A percentile compares a stretch with the other conserved stretches of the same genome.
Evolutionary conservation across 2,329 filamentous ascomycete genomes (phyloP).

Genomic region (Claviceps digitariae): DNA sequence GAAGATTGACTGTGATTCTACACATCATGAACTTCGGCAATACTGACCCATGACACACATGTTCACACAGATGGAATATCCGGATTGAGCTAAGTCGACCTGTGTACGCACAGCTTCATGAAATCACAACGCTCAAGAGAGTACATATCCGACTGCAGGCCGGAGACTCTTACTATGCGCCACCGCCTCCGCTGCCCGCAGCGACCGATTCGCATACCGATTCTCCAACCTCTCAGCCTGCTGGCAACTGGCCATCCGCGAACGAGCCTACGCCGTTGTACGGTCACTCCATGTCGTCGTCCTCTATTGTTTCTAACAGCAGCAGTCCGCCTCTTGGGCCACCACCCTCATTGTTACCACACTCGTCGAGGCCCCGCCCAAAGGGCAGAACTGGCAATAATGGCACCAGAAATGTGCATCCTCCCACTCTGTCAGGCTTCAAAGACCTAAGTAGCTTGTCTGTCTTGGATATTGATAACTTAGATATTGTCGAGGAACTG

Average conservation of each 20-base stretch:
- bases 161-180: conserved; percentile 40
- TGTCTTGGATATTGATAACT: conserved; percentile 46
- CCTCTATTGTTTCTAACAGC: conserved; percentile 8
- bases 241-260: conserved; percentile 14
- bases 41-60: conserved; percentile 2
- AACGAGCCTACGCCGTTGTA: conserved; percentile 14
- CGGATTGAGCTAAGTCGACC: conserved; percentile 46
- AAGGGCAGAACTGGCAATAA: conserved; percentile 24
- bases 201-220: conserved; percentile 13
- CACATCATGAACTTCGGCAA: neutral
- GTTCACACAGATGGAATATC: conserved; percentile 42
- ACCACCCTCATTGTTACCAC: conserved; percentile 18
- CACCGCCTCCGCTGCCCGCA: conserved; percentile 32
- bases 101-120: conserved; percentile 43
- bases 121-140: conserved; percentile 35
- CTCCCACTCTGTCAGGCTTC: conserved; percentile 44
- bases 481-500: conserved; percentile 43
- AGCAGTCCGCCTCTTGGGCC: conserved; percentile 10
- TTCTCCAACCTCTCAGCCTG: conserved; percentile 19
- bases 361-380: conserved; percentile 21
- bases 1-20: neutral
- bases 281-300: too few relatives aligned
- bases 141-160: conserved; percentile 46
- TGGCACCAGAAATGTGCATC: conserved; percentile 19
- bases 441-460: conserved; percentile 37